phyloP scores from a whole-genome alignment of 495 filamentous ascomycete species.

The Geopyxis carbonaria region DNA sequence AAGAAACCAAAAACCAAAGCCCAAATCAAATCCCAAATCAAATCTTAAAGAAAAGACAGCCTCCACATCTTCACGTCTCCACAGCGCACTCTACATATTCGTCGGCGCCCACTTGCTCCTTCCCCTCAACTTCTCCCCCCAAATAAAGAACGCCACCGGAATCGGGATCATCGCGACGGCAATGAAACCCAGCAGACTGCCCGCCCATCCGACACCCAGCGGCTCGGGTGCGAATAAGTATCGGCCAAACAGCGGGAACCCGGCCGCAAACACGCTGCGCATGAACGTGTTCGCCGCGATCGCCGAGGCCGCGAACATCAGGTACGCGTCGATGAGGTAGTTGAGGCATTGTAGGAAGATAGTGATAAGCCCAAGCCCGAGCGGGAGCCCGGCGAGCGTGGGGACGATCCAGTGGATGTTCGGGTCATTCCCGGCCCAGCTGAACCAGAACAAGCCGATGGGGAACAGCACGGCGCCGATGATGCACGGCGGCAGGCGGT shows the following conservation, averaged over 20 bases:
- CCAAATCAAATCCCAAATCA: no score
- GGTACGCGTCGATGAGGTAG: slow-evolving; percentile 76
- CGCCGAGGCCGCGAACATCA: slow-evolving; percentile 79
- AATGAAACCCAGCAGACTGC: slow-evolving; percentile 59
- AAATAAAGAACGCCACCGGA: slow-evolving; percentile 48
- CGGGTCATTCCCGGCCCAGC: slow-evolving; percentile 39
- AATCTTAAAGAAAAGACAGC: no score
- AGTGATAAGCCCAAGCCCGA: slow-evolving; percentile 46
- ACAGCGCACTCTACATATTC: no score
- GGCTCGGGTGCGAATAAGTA: slow-evolving; percentile 26
- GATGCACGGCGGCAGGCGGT: slow-evolving; percentile 68
- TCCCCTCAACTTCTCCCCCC: slow-evolving; percentile 45
- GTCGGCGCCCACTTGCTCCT: slow-evolving; percentile 55
- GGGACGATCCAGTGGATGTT: slow-evolving; percentile 71
- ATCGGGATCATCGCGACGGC: slow-evolving; percentile 54
- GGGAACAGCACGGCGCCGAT: slow-evolving; percentile 57
- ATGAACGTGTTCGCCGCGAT: slow-evolving; percentile 84
- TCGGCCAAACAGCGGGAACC: slow-evolving; percentile 63
- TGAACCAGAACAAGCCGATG: slow-evolving; percentile 47
- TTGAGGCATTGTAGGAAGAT: slow-evolving; percentile 79
- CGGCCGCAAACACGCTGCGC: slow-evolving; percentile 56
- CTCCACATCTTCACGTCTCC: no score
- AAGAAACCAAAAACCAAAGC: no score
- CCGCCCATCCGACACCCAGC: slow-evolving; percentile 64
- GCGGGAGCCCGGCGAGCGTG: slow-evolving; percentile 47